phyloP scores from a whole-genome alignment of 345 rosid species.

The Cardamine resedifolia region DNA sequence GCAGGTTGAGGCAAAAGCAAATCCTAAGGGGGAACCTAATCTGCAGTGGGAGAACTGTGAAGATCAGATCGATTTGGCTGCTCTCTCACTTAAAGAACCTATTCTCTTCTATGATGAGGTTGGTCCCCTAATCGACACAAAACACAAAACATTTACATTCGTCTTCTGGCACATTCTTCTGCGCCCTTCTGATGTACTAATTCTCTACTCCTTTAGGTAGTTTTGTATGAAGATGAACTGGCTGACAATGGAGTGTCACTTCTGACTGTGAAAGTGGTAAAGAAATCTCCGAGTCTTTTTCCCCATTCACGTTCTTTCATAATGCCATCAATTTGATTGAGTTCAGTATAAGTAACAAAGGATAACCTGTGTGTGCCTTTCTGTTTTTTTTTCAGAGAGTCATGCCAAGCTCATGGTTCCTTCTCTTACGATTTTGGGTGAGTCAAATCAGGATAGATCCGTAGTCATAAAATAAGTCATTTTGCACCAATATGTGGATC shows the following conservation, averaged over 20 bases:
- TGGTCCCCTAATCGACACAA: slow-evolving; percentile 7
- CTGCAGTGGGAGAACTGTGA: slow-evolving; percentile 81
- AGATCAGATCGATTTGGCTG: slow-evolving; percentile 71
- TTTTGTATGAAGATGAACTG: slow-evolving; percentile 94
- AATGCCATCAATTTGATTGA: neutral
- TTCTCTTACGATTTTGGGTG: slow-evolving; percentile 95
- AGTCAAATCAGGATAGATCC: slow-evolving; percentile 37
- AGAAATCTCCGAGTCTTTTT: slow-evolving; percentile 20
- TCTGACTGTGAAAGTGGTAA: slow-evolving; percentile 94
- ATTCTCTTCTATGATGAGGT: slow-evolving; percentile 99
- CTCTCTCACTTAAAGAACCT: slow-evolving; percentile 82
- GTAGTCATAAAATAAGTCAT: neutral
- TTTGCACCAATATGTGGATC: neutral
- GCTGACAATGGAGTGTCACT: slow-evolving; percentile 95
- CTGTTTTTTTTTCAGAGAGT: slow-evolving; percentile 63
- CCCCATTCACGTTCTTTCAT: slow-evolving; percentile 7
- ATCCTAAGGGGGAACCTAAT: slow-evolving; percentile 28
- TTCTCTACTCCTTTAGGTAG: slow-evolving; percentile 54
- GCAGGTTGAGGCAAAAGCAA: slow-evolving; percentile 27
- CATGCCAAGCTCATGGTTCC: slow-evolving; percentile 97
- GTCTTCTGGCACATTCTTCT: slow-evolving; percentile 1
- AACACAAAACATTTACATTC: neutral
- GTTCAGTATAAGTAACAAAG: slow-evolving; percentile 2
- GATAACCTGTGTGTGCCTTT: slow-evolving; percentile 8
- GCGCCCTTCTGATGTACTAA: neutral